A percentile compares a stretch with the other conserved stretches of the same genome.
Conservation (phyloP, 257 asterid species). For the Forsythia viridissima region DNA sequence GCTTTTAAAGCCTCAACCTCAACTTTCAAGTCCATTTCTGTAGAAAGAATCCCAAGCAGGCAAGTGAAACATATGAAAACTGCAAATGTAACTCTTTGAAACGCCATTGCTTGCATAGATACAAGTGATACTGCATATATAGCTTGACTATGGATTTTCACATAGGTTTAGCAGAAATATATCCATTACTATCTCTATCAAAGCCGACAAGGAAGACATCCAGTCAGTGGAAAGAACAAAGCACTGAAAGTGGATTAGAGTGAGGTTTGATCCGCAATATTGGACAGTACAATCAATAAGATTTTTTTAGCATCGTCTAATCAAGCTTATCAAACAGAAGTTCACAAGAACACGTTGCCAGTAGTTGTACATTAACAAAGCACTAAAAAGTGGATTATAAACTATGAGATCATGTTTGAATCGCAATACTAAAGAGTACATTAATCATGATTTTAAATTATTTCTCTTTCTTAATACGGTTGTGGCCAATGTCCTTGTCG, state of each 20-base stretch:
- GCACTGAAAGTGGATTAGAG: not conserved
- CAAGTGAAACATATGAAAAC: constrained; percentile 29
- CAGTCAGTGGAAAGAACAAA: not conserved
- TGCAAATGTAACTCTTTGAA: constrained; percentile 21
- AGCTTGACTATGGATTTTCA: not conserved
- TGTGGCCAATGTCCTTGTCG: not conserved
- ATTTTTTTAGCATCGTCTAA: too few species aligned
- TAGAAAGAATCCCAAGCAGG: constrained; percentile 32
- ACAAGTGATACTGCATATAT: not conserved
- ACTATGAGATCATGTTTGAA: too few species aligned
- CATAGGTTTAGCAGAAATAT: constrained; percentile 1
- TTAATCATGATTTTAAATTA: not conserved
- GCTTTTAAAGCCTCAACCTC: constrained; percentile 60
- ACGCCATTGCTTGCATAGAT: constrained; percentile 15
- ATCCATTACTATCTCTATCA: not conserved
- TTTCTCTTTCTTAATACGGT: not conserved
- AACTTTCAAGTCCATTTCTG: constrained; percentile 17
- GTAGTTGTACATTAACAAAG: not conserved
- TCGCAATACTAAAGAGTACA: too few species aligned
- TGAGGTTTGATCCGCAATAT: too few species aligned
- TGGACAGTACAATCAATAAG: too few species aligned
- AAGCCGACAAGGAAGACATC: too few species aligned
- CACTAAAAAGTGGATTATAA: too few species aligned
- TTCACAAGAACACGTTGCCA: not conserved
- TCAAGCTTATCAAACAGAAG: too few species aligned